Evolutionary conservation across 441 rosid genomes (phyloP), one percentile per base, ranked within the genome.

Genomic region (Codiaeum variegatum): DNA sequence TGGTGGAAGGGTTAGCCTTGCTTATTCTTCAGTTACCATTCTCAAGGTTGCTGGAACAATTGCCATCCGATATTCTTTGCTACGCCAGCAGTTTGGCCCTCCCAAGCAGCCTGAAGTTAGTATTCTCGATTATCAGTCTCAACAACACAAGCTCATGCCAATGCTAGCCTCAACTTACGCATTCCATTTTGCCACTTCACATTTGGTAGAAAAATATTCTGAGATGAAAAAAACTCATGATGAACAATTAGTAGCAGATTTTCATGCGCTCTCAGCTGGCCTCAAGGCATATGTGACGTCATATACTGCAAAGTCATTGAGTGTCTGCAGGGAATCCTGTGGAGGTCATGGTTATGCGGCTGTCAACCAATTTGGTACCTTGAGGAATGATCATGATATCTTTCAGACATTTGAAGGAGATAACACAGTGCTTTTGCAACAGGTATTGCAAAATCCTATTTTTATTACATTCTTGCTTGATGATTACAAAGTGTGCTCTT

Each of bases 311-410:
- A 91, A 86, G 79, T 83, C 99, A 10, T 81, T 95, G 81, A 88
- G 92, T 54, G 81, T 88, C 66, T 95, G 99, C 77, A 85, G 99
- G 82, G 99, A 95, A 83, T 86, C 99, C 21, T 95, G 98, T 76
- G 99, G 99, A 75, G 99, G 99, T 51, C 99, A 95, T 82, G 99
- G 99, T 21, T 95, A 95, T 75, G 99, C 99, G 76, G 99, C 99
- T 70, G 97, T 95, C 55, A 95, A 95, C 82, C 85, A 97, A 52
- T 93, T 95, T 80, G 99, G 99, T 49, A 83, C 79, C 86, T 85
- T 95, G 90, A 91, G 99, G 75, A 95, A 95, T 67, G 99, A 95
- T 81, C 99, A 95, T 59, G 99, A 95, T 80, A 93, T 93, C 83
- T 95, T 95, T 78, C 99, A 95, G 85, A 95, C 98, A 49, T 95